Conservation (phyloP, 208 protist genomes). For the Phytomonas francai region DNA sequence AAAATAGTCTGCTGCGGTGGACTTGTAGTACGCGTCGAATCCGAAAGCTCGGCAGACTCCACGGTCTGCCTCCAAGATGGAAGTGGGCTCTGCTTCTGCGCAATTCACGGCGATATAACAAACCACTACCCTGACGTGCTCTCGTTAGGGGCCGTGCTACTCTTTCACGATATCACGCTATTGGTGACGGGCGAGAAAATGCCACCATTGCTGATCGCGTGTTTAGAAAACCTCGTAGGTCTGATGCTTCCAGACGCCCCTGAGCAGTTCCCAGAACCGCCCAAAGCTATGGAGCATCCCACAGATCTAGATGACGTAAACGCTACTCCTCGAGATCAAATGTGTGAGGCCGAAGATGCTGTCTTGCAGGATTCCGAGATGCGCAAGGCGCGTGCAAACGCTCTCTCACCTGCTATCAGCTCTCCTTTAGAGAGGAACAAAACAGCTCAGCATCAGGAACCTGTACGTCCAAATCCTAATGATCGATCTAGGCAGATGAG, state of each 20-base stretch:
- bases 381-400: neutral
- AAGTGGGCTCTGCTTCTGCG: constrained; percentile 53
- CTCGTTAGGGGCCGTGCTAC: constrained; percentile 51
- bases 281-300: neutral
- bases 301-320: neutral
- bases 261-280: neutral
- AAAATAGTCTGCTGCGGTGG: constrained; percentile 79
- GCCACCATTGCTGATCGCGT: constrained; percentile 69
- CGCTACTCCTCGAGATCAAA: neutral
- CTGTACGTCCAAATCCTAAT: neutral
- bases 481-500: neutral
- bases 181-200: constrained; percentile 40
- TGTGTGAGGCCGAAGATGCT: neutral
- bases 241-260: constrained; percentile 52
- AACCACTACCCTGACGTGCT: constrained; percentile 63
- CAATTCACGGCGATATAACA: constrained; percentile 69
- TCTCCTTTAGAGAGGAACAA: neutral
- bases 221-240: constrained; percentile 61
- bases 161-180: constrained; percentile 61
- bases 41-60: constrained; percentile 71
- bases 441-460: neutral
- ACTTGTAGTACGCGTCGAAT: constrained; percentile 51
- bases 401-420: neutral
- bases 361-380: neutral
- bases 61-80: constrained; percentile 65